These are phyloP conservation scores for Whalleya microplaca DNA, from an alignment of 2,329 filamentous ascomycete species.

Conservation along the genomic window DNA sequence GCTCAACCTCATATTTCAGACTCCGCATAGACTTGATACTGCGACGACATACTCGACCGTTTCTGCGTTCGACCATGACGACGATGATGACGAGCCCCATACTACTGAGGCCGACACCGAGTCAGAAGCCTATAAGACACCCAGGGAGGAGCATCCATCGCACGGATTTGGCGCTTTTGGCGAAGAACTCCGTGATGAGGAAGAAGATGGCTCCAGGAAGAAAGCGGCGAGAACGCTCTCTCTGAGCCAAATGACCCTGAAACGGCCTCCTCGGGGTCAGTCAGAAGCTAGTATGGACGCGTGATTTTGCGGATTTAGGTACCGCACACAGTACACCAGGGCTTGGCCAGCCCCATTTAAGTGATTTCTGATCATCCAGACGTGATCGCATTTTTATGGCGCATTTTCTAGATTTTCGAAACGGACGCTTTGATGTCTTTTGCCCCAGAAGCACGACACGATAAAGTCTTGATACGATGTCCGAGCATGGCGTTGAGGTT, in stretches of 20 bases:
- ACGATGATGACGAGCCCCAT: slow-evolving; percentile 42
- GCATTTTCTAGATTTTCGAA: slow-evolving; percentile 15
- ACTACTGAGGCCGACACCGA: slow-evolving; percentile 36
- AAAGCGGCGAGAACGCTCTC: slow-evolving; percentile 67
- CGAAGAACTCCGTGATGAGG: slow-evolving; percentile 46
- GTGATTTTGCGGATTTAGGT: slow-evolving; percentile 37
- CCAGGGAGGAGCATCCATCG: slow-evolving; percentile 48
- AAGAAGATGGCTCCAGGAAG: slow-evolving; percentile 45
- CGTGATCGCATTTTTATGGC: slow-evolving; percentile 10
- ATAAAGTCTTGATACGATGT: slow-evolving; percentile 18
- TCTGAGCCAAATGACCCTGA: slow-evolving; percentile 62
- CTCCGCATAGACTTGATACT: slow-evolving; percentile 41
- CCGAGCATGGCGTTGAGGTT: slow-evolving; percentile 22
- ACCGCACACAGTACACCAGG: not conserved
- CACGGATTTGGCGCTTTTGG: slow-evolving; percentile 47
- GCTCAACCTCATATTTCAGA: slow-evolving; percentile 50
- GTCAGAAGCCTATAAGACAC: slow-evolving; percentile 57
- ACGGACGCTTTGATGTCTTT: slow-evolving; percentile 18
- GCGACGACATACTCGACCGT: slow-evolving; percentile 40
- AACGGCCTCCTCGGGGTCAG: slow-evolving; percentile 37
- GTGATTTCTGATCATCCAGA: not conserved
- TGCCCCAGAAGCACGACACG: slow-evolving; percentile 12
- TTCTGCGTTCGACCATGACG: slow-evolving; percentile 49
- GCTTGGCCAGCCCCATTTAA: slow-evolving; percentile 4
- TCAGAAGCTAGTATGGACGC: slow-evolving; percentile 31